These are phyloP conservation scores for Urtica urens DNA, from an alignment of 306 rosid genomes.

Conservation along the genomic window DNA sequence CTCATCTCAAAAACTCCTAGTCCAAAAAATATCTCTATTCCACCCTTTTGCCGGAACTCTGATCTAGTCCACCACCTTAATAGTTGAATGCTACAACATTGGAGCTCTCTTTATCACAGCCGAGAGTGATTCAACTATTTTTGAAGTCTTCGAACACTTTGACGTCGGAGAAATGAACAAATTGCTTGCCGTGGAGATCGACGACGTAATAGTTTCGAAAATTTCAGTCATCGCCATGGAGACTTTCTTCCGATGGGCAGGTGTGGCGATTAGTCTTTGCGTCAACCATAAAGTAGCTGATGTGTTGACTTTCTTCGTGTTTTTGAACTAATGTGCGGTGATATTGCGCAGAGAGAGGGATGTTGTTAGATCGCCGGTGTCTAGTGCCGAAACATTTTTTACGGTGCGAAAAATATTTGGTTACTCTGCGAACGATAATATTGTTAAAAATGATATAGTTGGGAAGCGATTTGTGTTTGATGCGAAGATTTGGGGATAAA, in stretches of 20 bases:
- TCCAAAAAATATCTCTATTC: too few species aligned
- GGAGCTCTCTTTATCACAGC: too few species aligned
- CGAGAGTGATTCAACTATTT: too few species aligned
- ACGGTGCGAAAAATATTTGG: conserved; percentile 18
- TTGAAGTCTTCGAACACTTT: not conserved
- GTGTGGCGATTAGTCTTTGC: conserved; percentile 16
- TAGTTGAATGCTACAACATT: too few species aligned
- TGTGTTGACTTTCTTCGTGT: conserved; percentile 16
- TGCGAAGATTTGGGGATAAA: too few species aligned
- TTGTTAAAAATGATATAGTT: conserved; percentile 8
- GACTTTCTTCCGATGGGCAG: conserved; percentile 22
- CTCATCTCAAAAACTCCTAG: too few species aligned
- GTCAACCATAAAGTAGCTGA: conserved; percentile 27
- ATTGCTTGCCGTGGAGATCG: not conserved
- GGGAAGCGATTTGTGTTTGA: conserved; percentile 19
- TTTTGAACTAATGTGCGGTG: conserved; percentile 18
- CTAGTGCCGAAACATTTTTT: conserved; percentile 16
- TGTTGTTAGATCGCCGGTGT: not conserved
- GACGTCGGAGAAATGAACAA: conserved; percentile 1
- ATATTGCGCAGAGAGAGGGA: not conserved
- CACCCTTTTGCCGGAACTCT: too few species aligned
- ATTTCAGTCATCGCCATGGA: conserved; percentile 10
- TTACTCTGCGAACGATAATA: not conserved
- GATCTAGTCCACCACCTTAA: too few species aligned
- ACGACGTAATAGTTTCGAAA: not conserved